Evolutionary conservation across 352 stramenopile genomes (phyloP), one percentile per base, ranked within the genome.

Genomic region (Vaucheria bursata): DNA sequence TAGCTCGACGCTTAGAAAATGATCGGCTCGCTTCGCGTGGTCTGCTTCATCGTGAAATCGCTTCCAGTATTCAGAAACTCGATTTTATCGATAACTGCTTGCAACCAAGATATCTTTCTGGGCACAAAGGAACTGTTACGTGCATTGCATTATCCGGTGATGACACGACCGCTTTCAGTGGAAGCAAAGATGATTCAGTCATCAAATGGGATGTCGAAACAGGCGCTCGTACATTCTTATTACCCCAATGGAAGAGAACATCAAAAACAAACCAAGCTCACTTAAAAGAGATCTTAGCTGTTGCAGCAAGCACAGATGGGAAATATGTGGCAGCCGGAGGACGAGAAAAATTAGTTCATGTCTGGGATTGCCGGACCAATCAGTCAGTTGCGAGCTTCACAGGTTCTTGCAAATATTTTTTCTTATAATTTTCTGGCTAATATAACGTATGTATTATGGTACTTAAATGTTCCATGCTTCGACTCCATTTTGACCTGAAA

Each of bases 111-210:
- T 80, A 71, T 33, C 59, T 77, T 40, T 75, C 71, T 32, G 86
- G 75, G 25, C 82, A 87, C 49, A 79, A 89, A 74, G 85, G 95
- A 75, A 85, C 91, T 0, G 86, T 95, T 68, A 97, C 93, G 32
- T 92, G 87, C 75, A 80, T 96, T 5, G 93, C 90, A 75, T 85
- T 97, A 59, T 86, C 88, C 25, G 87, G 92, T 34, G 91, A 97
- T 83, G 91, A 95, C 67, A 87, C 88, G 73, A 93, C 87, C 0
- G 90, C 90, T 25, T 97, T 93, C 82, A 96, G 91, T 33, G 89
- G 89, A 3, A 87, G 89, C 38, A 97, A 97, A 84, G 93, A 97
- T 81, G 93, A 94, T 70, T 90, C 89, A 18, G 88, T 97, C 49
- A 72, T 97, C 75, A 87, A 88, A 29, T 97, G 92, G 92, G 88